phyloP scores from a whole-genome alignment of 192 early-diverging fungal species.

The Entomortierella parvispora region DNA sequence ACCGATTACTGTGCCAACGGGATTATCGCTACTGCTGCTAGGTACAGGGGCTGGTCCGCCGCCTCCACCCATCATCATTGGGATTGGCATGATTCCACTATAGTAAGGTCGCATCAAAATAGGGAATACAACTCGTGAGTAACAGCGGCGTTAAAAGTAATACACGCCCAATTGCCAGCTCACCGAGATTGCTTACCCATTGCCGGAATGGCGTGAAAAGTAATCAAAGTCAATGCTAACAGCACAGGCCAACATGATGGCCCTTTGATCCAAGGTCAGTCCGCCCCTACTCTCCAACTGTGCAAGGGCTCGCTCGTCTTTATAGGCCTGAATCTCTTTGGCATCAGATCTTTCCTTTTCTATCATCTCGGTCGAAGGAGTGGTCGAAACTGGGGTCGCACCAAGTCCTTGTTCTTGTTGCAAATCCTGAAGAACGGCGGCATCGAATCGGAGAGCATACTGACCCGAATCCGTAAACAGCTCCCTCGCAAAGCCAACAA shows the following conservation, averaged over 20 bases:
- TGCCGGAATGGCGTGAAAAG: conserved; percentile 77
- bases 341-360: conserved; percentile 11
- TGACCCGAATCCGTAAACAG: conserved; percentile 90
- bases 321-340: conserved; percentile 27
- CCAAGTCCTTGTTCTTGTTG: conserved; percentile 40
- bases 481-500: conserved; percentile 83
- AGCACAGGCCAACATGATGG: conserved; percentile 83
- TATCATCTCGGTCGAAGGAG: neutral
- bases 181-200: conserved; percentile 37
- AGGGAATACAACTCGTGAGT: conserved; percentile 2
- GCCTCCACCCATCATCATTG: conserved; percentile 58
- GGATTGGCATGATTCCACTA: conserved; percentile 54
- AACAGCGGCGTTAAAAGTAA: conserved; percentile 20
- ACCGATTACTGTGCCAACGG: conserved; percentile 24
- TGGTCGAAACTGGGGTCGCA: conserved; percentile 6
- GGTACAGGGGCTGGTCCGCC: conserved; percentile 46
- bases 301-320: conserved; percentile 33
- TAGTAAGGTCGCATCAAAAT: neutral
- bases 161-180: neutral
- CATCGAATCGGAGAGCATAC: conserved; percentile 83
- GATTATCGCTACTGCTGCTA: conserved; percentile 18
- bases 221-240: conserved; percentile 92
- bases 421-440: conserved; percentile 52
- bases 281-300: conserved; percentile 49
- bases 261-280: conserved; percentile 81